Conservation (phyloP, 257 asterid genomes). For the Nicotiana knightiana region DNA sequence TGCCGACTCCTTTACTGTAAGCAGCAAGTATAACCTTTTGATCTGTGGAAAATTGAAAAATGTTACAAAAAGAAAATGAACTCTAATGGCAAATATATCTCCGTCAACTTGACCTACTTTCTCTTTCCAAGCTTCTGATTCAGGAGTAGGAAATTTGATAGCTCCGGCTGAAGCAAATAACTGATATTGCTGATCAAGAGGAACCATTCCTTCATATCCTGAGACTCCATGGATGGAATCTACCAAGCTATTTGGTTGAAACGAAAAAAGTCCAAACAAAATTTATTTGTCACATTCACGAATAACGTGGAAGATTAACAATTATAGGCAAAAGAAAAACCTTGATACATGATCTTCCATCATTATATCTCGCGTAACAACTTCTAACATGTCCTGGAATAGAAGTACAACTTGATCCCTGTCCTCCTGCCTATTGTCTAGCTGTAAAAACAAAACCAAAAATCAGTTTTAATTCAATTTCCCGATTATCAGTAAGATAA, state of each 20-base stretch:
- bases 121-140: constrained; percentile 98
- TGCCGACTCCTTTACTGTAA: constrained; percentile 98
- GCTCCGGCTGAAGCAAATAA: constrained; percentile 98
- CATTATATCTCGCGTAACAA: constrained; percentile 93
- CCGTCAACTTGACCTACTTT: constrained; percentile 39
- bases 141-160: constrained; percentile 80
- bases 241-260: constrained; percentile 50
- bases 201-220: constrained; percentile 79
- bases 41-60: constrained; percentile 47
- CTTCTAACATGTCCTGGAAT: constrained; percentile 99
- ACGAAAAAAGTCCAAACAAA: constrained; percentile 10
- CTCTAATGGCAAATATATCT: background rate
- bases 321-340: constrained; percentile 30
- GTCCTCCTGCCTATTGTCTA: constrained; percentile 80
- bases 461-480: constrained; percentile 15
- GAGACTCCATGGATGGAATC: constrained; percentile 83
- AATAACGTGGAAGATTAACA: background rate
- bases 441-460: constrained; percentile 41
- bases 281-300: background rate
- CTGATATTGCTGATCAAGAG: constrained; percentile 92
- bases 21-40: constrained; percentile 83
- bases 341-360: constrained; percentile 83
- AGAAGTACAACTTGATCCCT: constrained; percentile 97
- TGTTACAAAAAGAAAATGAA: constrained; percentile 8
- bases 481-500: background rate